Percentiles rank a stretch among this genome's conserved stretches.
These are phyloP conservation scores for Polygonum aviculare DNA, from an alignment of 148 eudicot species.

Conservation along the genomic window DNA sequence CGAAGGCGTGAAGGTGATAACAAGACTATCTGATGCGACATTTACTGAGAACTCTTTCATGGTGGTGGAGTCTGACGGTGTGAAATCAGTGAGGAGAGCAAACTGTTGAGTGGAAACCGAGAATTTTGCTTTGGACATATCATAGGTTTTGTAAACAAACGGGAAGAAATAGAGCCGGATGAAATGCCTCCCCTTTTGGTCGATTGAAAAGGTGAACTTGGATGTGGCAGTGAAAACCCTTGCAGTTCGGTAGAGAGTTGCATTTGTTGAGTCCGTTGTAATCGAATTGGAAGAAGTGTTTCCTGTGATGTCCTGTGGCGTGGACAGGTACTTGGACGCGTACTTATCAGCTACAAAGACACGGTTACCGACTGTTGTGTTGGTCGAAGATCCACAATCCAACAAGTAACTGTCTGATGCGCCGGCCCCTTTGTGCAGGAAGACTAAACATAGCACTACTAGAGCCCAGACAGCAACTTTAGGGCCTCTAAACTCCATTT, in stretches of 20 bases:
- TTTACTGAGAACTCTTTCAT: conserved; percentile 59
- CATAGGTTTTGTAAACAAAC: conserved; percentile 30
- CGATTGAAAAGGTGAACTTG: conserved; percentile 53
- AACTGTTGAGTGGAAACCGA: conserved; percentile 47
- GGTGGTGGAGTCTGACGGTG: conserved; percentile 22
- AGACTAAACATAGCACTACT: conserved; percentile 16
- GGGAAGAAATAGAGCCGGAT: conserved; percentile 69
- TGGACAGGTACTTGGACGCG: conserved; percentile 27
- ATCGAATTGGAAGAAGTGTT: conserved; percentile 23
- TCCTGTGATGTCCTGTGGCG: conserved; percentile 19
- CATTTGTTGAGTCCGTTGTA: conserved; percentile 13
- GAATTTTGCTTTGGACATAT: conserved; percentile 41
- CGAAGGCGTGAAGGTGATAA: conserved; percentile 42
- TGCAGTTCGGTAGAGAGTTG: conserved; percentile 41
- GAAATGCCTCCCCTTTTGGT: conserved; percentile 54
- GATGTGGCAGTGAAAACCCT: conserved; percentile 46
- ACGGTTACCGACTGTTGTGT: conserved; percentile 30
- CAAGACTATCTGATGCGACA: conserved; percentile 41
- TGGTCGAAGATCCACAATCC: conserved; percentile 46
- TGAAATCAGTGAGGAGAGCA: conserved; percentile 41
- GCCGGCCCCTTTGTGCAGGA: conserved; percentile 16
- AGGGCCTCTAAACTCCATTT: conserved; percentile 1
- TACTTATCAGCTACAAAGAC: conserved; percentile 39
- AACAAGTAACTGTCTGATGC: conserved; percentile 32
- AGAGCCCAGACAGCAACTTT: conserved; percentile 16